Percentiles rank a stretch among this genome's conserved stretches.
Conservation (phyloP, 1,284 basidiomycete species). For the Butyriboletus appendiculatus region DNA sequence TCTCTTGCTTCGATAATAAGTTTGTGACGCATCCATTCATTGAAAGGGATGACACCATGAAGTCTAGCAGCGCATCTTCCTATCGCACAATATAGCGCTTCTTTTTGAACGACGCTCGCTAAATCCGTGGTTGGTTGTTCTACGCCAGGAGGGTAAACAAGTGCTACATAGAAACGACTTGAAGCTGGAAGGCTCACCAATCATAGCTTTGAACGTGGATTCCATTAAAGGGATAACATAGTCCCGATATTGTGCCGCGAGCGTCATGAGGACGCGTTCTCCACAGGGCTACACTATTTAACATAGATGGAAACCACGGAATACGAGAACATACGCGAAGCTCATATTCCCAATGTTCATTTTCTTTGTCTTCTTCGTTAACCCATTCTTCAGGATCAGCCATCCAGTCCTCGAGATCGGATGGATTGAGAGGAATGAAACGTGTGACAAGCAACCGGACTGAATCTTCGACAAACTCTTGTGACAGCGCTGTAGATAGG, state of each 20-base stretch:
- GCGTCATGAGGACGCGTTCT: constrained; percentile 81
- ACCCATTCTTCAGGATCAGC: constrained; percentile 91
- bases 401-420: constrained; percentile 79
- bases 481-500: constrained; percentile 58
- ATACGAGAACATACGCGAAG: constrained; percentile 56
- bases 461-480: constrained; percentile 76
- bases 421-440: constrained; percentile 79
- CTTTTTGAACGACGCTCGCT: constrained; percentile 71
- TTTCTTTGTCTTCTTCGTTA: constrained; percentile 81
- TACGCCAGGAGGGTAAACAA: constrained; percentile 26
- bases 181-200: constrained; percentile 42
- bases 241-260: constrained; percentile 73
- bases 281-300: constrained; percentile 72
- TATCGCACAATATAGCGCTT: constrained; percentile 86
- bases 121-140: constrained; percentile 60
- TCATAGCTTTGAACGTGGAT: constrained; percentile 53
- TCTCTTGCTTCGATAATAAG: constrained; percentile 59
- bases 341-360: constrained; percentile 87
- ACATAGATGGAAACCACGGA: constrained; percentile 4
- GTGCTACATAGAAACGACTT: neutral
- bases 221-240: constrained; percentile 75
- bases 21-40: constrained; percentile 62
- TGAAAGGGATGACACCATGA: constrained; percentile 63
- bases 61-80: constrained; percentile 79
- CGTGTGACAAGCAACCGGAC: constrained; percentile 78